Evolutionary conservation across 2,329 filamentous ascomycete genomes (phyloP), one percentile per base, ranked within the genome.

Genomic region (Talaromyces sp.): DNA sequence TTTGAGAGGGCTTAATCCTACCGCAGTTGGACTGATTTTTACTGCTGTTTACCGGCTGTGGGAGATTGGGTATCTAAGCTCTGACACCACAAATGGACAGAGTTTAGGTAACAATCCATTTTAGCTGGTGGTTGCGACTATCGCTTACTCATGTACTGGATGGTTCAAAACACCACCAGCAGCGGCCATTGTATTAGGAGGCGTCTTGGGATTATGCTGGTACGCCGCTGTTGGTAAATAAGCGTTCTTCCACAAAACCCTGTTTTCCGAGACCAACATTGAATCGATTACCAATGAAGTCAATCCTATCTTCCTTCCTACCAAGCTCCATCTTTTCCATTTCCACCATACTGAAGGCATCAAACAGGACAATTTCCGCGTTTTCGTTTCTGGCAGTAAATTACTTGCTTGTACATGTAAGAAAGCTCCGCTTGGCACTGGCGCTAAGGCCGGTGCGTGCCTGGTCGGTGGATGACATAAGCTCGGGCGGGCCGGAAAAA

Each of bases 41-140:
- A 87, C 85, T 0, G 86, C 86, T 0, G 85, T 89, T 0, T 88
- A 88, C 64, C 76, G 85, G 2, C 72, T 88, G 7, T 87, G 84
- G 83, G 79, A 86, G 72, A 83, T 88, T 66, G 86, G 86, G 0
- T 87, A 81, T 63, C 72, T 89, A 5, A 83, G 82, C 12, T 73
- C 81, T 27, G 75, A 76, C 0, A 80, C 78, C 18, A 74, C 77
- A 61, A 68, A 69, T 2, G 86, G 86, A 0, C 80, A 76, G 54
- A 85, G 82, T 65, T 68, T 88, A 52, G 85, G 75, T 0, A 76
- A 79, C 42, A 85, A 88, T 63, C 84, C 86, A 0, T 88, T 85
- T 84, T 88, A 85, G 83, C 80, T 88, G 18, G 84, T 87, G 3
- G 79, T 87, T 1, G 81, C 85, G 1, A 82, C 83, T 72, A 64